These are phyloP conservation scores for Chrysopogon serrulatus DNA, from an alignment of 176 grass and related monocot genomes.

Conservation along the genomic window DNA sequence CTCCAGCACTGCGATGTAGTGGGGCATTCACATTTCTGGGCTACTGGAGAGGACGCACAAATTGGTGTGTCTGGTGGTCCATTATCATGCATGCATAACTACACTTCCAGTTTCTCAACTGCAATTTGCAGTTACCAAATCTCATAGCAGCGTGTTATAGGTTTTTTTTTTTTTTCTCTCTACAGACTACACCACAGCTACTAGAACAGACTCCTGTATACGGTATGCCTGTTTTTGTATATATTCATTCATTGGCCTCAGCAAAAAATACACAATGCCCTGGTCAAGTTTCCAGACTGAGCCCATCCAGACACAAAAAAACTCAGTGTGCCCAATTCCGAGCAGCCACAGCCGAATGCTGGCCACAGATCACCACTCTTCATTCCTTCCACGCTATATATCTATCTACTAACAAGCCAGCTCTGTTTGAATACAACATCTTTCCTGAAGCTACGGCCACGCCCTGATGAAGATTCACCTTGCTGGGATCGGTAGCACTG, in stretches of 20 bases:
- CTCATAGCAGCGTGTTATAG: not conserved
- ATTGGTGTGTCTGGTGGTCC: too few species aligned
- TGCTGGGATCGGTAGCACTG: constrained; percentile 87
- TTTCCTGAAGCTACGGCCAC: constrained; percentile 50
- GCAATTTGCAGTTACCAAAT: not conserved
- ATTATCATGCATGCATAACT: too few species aligned
- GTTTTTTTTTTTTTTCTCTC: too few species aligned
- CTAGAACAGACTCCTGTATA: not conserved
- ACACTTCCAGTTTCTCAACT: too few species aligned
- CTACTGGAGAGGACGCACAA: too few species aligned
- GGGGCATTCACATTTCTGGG: too few species aligned
- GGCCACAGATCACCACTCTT: not conserved
- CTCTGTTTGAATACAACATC: constrained; percentile 55
- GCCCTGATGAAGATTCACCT: constrained; percentile 72
- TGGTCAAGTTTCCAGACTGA: too few species aligned
- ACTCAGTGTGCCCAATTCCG: not conserved
- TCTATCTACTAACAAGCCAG: not conserved
- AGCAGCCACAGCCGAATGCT: not conserved
- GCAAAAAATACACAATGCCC: too few species aligned
- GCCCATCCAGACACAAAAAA: not conserved
- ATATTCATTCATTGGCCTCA: too few species aligned
- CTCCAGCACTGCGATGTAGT: not conserved
- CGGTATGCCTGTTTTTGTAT: not conserved
- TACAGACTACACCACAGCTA: not conserved
- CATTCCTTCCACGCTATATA: not conserved